Evolutionary conservation across 2,329 filamentous ascomycete species (phyloP).

Genomic region (Cadophora sp.): DNA sequence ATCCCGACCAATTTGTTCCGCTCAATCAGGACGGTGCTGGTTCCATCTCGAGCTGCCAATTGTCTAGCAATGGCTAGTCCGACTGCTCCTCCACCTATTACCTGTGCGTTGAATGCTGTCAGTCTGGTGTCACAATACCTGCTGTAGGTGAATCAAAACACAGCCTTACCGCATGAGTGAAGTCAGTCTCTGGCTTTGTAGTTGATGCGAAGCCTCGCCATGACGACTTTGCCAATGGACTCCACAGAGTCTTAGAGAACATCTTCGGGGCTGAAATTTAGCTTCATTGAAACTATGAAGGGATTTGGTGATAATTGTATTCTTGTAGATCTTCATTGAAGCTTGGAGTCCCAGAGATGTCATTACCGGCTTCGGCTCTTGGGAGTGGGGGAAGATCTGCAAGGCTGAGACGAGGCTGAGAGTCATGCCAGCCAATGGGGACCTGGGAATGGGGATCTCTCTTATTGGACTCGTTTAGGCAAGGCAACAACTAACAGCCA

Average conservation of each 20-base stretch:
- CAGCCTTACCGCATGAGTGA: constrained; percentile 45
- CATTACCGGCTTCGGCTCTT: neutral
- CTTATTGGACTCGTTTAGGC: neutral
- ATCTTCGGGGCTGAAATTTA: neutral
- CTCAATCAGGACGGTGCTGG: constrained; percentile 71
- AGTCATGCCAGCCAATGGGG: neutral
- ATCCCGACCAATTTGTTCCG: constrained; percentile 68
- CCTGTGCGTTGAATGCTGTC: constrained; percentile 30
- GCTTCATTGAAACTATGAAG: neutral
- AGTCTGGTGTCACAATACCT: constrained; percentile 3
- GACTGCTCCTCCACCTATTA: constrained; percentile 70
- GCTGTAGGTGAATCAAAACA: neutral
- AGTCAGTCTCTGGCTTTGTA: constrained; percentile 39
- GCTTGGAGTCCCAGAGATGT: neutral
- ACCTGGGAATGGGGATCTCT: neutral
- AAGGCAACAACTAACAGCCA: constrained; percentile 9
- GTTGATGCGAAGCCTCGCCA: constrained; percentile 40
- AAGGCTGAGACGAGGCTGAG: constrained; percentile 16
- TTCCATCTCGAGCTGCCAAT: constrained; percentile 64
- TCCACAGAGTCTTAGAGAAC: constrained; percentile 9
- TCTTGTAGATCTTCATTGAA: neutral
- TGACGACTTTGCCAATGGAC: constrained; percentile 6
- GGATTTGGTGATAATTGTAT: neutral
- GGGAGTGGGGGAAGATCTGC: constrained; percentile 4
- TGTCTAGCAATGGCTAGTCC: constrained; percentile 71